Evolutionary conservation across 2,329 filamentous ascomycete genomes (phyloP), one percentile per base, ranked within the genome.

Genomic region (Paraconiothyrium sp.): DNA sequence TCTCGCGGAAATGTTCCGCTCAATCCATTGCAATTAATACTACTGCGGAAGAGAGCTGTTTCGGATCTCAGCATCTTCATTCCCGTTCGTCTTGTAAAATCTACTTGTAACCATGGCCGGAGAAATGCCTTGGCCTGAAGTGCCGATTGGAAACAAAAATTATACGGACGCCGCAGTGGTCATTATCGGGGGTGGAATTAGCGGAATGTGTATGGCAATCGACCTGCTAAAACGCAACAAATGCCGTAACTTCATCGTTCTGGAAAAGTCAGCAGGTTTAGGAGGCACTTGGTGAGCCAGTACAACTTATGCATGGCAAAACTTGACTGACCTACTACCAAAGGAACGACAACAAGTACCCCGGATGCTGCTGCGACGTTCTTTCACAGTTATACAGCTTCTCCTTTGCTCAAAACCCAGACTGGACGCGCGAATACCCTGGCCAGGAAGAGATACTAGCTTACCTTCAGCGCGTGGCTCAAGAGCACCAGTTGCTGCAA

Each of bases 371-470:
- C 65, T 86, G 84, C 62, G 85, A 86, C 68, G 76, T 81, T 82
- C 70, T 41, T 68, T 58, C 46, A 35, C 10, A 37, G 51, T 76
- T 89, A 3, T 89, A 89, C 76, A 85, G 82, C 47, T 88, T 84
- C 72, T 88, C 85, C 6, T 89, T 89, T 67, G 86, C 85, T 39
- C 85, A 87, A 55, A 88, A 88, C 56, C 77, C 84, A 2, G 79
- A 84, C 64, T 88, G 87, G 86, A 83, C 84, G 0, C 77, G 85
- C 20, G 81, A 86, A 57, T 89, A 87, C 67, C 84, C 87, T 0
- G 84, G 85, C 0, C 86, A 89, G 66, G 85, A 88, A 69, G 87
- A 89, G 69, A 86, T 89, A 22, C 78, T 86, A 37, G 80, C 84
- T 67, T 63, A 71, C 57, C 79, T 89, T 2, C 79, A 83, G 50